phyloP scores from a whole-genome alignment of 2,329 filamentous ascomycete genomes.

The Penicillium occitanis region DNA sequence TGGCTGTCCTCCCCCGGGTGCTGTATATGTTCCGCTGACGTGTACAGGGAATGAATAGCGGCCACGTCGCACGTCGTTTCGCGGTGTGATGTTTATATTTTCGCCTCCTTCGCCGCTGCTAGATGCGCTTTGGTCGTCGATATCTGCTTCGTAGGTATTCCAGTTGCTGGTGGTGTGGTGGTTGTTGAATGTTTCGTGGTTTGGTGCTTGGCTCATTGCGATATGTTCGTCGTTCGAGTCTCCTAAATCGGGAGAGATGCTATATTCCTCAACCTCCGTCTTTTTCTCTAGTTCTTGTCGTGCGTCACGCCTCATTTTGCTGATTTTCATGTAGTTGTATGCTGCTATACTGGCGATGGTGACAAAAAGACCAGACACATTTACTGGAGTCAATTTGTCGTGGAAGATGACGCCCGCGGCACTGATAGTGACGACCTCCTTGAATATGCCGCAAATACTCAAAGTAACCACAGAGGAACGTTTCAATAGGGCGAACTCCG shows the following conservation, averaged over 20 bases:
- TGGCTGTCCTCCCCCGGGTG: slow-evolving; percentile 26
- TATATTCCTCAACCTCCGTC: slow-evolving; percentile 18
- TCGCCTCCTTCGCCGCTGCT: slow-evolving; percentile 25
- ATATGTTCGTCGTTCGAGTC: slow-evolving; percentile 11
- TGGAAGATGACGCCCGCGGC: slow-evolving; percentile 86
- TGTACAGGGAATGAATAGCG: slow-evolving; percentile 36
- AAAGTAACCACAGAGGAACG: slow-evolving; percentile 94
- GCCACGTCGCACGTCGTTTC: slow-evolving; percentile 26
- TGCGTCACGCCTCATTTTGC: slow-evolving; percentile 80
- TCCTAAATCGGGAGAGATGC: slow-evolving; percentile 11
- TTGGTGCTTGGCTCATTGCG: slow-evolving; percentile 14
- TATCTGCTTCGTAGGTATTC: slow-evolving; percentile 31
- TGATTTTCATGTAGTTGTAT: slow-evolving; percentile 95
- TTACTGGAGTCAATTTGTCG: slow-evolving; percentile 82
- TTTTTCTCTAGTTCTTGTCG: slow-evolving; percentile 31
- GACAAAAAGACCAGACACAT: slow-evolving; percentile 80
- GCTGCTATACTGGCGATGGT: slow-evolving; percentile 82
- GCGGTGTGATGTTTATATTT: slow-evolving; percentile 29
- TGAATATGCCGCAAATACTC: slow-evolving; percentile 97
- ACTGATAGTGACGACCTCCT: slow-evolving; percentile 94
- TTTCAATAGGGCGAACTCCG: slow-evolving; percentile 91
- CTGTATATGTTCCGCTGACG: slow-evolving; percentile 33
- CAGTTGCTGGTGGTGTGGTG: slow-evolving; percentile 25
- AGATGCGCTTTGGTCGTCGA: slow-evolving; percentile 25
- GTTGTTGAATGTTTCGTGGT: slow-evolving; percentile 13